Evolutionary conservation across 2,329 filamentous ascomycete species (phyloP).

Genomic region (Botryotinia calthae): DNA sequence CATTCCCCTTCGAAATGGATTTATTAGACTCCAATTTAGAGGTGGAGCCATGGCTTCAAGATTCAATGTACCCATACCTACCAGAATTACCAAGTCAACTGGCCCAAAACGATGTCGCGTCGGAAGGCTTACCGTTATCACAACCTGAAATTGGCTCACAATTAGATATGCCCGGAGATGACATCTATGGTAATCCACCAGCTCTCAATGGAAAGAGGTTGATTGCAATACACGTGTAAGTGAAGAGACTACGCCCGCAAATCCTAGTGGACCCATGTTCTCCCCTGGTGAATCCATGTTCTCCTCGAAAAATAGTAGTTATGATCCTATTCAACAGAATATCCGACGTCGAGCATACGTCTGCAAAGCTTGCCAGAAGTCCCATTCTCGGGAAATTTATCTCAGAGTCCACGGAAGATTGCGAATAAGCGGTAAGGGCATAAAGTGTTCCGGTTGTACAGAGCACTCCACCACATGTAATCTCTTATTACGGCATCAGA

Average conservation of each 20-base stretch:
- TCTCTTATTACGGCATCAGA: not conserved
- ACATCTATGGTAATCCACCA: not conserved
- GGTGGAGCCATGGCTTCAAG: not conserved
- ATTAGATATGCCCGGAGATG: not conserved
- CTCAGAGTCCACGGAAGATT: not conserved
- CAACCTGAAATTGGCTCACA: not conserved
- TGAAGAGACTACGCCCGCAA: not conserved
- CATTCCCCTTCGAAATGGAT: not conserved
- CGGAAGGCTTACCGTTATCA: too few relatives aligned
- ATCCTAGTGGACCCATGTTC: too few relatives aligned
- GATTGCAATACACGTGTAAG: not conserved
- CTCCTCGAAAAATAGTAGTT: not conserved
- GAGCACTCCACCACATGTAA: not conserved
- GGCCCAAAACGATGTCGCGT: not conserved
- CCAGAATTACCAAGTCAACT: not conserved
- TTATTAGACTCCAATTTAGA: not conserved
- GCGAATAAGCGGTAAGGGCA: not conserved
- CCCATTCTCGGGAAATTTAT: not conserved
- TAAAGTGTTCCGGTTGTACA: not conserved
- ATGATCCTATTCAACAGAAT: not conserved
- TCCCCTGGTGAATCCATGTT: not conserved
- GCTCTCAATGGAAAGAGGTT: not conserved
- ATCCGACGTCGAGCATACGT: not conserved
- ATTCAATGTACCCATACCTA: not conserved
- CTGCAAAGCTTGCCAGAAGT: not conserved